These are phyloP conservation scores for Actinidia arguta DNA, from an alignment of 179 eudicot species.

Conservation along the genomic window DNA sequence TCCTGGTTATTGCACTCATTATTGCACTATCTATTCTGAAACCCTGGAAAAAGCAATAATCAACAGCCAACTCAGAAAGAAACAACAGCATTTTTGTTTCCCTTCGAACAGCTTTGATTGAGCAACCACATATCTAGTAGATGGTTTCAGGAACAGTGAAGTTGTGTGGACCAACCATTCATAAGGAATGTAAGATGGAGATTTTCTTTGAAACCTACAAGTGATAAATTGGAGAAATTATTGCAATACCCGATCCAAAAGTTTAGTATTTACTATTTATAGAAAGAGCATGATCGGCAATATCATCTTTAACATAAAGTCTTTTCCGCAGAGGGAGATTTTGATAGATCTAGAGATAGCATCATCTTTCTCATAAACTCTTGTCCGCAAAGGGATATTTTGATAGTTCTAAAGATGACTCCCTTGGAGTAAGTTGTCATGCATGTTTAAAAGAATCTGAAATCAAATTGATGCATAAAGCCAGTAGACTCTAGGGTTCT, in stretches of 20 bases:
- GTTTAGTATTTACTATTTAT: slow-evolving; percentile 6
- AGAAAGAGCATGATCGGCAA: background rate
- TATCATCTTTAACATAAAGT: background rate
- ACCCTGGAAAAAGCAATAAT: slow-evolving; percentile 52
- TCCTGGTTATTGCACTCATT: slow-evolving; percentile 45
- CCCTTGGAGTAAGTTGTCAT: no score
- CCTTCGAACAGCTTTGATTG: background rate
- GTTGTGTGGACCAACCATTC: no score
- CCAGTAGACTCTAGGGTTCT: background rate
- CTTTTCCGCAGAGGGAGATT: slow-evolving; percentile 11
- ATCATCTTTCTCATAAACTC: no score
- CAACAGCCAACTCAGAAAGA: background rate
- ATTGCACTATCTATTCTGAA: slow-evolving; percentile 45
- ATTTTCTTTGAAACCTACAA: slow-evolving; percentile 2
- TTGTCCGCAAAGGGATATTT: no score
- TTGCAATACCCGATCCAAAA: background rate
- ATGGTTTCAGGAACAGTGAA: no score
- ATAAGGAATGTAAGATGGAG: no score
- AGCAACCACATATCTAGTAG: background rate
- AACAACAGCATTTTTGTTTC: no score
- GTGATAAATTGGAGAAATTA: background rate
- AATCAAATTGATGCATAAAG: background rate
- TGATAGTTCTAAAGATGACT: no score
- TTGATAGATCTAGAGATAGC: no score
- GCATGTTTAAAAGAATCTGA: background rate